Evolutionary conservation across 192 early-diverging fungal genomes (phyloP), one percentile per base, ranked within the genome.

Genomic region (Geosiphon pyriformis): DNA sequence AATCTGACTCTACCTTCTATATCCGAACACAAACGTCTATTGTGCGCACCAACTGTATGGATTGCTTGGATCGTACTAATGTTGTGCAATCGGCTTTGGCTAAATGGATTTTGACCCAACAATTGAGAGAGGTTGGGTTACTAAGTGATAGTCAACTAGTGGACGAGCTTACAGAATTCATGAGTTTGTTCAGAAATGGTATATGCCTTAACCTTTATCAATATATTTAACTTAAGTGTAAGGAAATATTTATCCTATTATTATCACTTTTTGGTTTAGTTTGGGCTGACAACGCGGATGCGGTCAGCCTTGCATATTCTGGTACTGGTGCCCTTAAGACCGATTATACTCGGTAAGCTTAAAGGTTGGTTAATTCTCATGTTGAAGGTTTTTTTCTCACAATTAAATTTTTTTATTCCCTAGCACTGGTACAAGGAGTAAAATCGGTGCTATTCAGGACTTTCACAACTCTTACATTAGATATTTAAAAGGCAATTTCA

Each of bases 221-320:
- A 46, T 56, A 12, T 56, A 31, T 8, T 35, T 26, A 69, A 31
- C 27, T 51, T 60, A 18, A 37, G 3, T 37, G 11, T 11, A 20
- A 26, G 17, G 17, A 30, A 50, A n/a, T 37, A 46, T 20, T 47
- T 61, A 48, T 64, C 0, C 25, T 17, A 8, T 50, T 0, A 6
- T 37, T 20, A 25, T 34, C 29, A 54, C 42, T 67, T 37, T 2
- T 33, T 65, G 8, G n/a, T 60, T 33, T 77, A 91, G 89, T 94
- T 18, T 99, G 97, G 97, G 96, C 97, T 20, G 94, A 99, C 75
- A 93, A 99, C 74, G 97, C 95, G 30, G 93, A 99, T 76, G 90
- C 82, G 42, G 83, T 99, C 51, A 92, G 89, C 72, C 78, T 78
- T 25, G 88, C 90, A 35, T 99, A 99, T 74, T 90, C 91, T 63